These are phyloP conservation scores for Leptodontidium sp. DNA, from an alignment of 2,329 filamentous ascomycete species.

Conservation along the genomic window DNA sequence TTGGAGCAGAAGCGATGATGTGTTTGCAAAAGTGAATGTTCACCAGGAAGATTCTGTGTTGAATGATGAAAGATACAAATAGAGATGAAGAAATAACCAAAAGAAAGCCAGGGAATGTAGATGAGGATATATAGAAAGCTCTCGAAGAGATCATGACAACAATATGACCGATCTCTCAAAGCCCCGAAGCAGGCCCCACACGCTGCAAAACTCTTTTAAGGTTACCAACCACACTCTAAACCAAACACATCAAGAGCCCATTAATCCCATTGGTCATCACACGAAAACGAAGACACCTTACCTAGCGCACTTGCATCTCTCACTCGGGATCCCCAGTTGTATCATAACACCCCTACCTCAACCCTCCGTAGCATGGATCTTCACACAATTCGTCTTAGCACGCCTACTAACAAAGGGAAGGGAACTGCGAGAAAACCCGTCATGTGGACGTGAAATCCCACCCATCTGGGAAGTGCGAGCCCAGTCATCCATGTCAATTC, in stretches of 20 bases:
- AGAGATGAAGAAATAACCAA: background rate
- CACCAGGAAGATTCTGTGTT: conserved; percentile 10
- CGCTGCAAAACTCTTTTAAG: conserved; percentile 11
- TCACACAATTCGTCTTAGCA: background rate
- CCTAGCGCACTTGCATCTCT: background rate
- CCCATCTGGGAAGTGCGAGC: background rate
- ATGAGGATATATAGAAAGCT: conserved; percentile 17
- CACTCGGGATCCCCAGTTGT: conserved; percentile 9
- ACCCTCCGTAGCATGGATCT: background rate
- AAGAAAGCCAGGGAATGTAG: background rate
- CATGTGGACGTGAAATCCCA: background rate
- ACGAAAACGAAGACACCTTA: background rate
- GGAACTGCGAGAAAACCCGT: background rate
- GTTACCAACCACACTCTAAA: background rate
- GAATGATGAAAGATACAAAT: background rate
- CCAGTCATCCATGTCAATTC: background rate
- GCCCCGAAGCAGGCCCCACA: conserved; percentile 3
- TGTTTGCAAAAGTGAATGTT: background rate
- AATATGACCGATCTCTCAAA: background rate
- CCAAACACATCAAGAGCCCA: too few species aligned
- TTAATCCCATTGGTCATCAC: conserved; percentile 2
- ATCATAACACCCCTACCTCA: background rate
- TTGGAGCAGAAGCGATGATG: background rate
- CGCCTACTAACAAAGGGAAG: background rate
- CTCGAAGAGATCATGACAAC: background rate